phyloP scores from a whole-genome alignment of 1,284 basidiomycete species.

The Tremellales sp. region DNA sequence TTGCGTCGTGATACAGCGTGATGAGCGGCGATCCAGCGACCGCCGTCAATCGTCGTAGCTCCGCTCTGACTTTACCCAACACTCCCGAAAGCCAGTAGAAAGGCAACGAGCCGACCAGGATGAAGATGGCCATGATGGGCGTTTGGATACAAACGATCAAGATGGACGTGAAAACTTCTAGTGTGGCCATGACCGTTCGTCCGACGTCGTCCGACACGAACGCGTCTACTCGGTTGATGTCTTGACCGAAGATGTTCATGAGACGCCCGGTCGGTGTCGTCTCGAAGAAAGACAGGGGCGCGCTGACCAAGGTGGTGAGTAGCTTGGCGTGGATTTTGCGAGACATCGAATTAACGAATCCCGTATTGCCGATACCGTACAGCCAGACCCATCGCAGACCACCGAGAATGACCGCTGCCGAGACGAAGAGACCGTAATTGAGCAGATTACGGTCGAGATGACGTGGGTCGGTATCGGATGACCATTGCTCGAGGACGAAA shows the following conservation, averaged over 20 bases:
- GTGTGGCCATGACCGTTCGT: constrained; percentile 50
- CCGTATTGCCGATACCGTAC: constrained; percentile 46
- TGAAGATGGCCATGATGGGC: constrained; percentile 15
- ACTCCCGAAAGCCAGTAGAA: background rate
- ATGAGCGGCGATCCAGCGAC: constrained; percentile 48
- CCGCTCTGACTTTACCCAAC: constrained; percentile 39
- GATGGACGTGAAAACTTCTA: background rate
- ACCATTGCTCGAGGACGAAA: constrained; percentile 38
- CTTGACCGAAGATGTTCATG: constrained; percentile 53
- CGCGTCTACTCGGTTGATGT: constrained; percentile 56
- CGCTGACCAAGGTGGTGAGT: constrained; percentile 58
- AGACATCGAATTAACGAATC: constrained; percentile 58
- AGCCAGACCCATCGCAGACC: constrained; percentile 45
- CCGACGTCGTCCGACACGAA: constrained; percentile 58
- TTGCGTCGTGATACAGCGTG: constrained; percentile 49
- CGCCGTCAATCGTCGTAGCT: constrained; percentile 37
- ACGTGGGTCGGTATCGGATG: constrained; percentile 23
- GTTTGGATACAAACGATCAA: constrained; percentile 13
- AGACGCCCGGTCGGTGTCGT: constrained; percentile 69
- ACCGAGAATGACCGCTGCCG: constrained; percentile 17
- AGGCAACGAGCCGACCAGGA: background rate
- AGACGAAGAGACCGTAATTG: constrained; percentile 25
- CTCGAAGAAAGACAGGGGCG: constrained; percentile 74
- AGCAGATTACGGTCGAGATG: constrained; percentile 34
- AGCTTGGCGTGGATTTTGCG: constrained; percentile 61